phyloP scores from a whole-genome alignment of 2,329 filamentous ascomycete species.

The Blastomyces emzantsi region DNA sequence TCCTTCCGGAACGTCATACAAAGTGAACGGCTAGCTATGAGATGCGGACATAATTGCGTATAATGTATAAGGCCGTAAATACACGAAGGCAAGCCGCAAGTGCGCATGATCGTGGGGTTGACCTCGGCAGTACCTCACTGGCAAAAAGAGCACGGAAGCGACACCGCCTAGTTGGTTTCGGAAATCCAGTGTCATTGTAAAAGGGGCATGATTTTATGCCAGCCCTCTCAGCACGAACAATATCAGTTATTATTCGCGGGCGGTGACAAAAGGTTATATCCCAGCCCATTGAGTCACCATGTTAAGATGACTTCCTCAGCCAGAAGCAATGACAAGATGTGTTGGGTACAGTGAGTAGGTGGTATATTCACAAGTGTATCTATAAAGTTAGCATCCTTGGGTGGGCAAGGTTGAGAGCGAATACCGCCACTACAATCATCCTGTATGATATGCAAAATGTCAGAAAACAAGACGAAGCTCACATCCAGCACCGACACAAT shows the following conservation, averaged over 20 bases:
- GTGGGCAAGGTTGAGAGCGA: constrained; percentile 8
- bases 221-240: neutral
- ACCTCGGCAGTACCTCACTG: neutral
- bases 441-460: neutral
- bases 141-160: neutral
- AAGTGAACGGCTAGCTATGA: neutral
- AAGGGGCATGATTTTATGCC: neutral
- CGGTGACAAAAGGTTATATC: neutral
- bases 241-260: neutral
- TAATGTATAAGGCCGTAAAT: neutral
- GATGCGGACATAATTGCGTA: neutral
- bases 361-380: neutral
- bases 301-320: neutral
- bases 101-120: neutral
- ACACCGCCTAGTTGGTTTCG: neutral
- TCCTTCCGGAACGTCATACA: neutral
- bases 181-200: neutral
- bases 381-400: constrained; percentile 5
- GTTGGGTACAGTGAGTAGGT: neutral
- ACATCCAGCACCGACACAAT: neutral
- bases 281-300: neutral
- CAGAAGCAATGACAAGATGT: neutral
- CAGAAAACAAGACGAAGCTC: neutral
- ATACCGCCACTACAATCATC: constrained; percentile 8
- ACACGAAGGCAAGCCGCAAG: neutral